Conservation (phyloP, 208 protist species). For the Trypanosoma platydactyli region DNA sequence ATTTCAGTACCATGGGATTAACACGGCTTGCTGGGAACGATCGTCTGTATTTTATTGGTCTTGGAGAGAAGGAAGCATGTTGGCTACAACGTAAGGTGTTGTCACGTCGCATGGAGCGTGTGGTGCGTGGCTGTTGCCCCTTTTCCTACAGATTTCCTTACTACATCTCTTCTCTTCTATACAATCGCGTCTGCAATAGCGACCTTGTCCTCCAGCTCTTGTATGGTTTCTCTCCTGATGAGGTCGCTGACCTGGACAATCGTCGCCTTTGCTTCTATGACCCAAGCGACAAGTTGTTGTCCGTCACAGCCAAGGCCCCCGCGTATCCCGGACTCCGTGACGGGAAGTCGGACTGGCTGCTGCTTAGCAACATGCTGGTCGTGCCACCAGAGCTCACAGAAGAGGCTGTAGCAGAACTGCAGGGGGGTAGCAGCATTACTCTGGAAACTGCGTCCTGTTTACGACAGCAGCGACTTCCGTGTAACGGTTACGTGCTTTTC, state of each 20-base stretch:
- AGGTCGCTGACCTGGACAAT: slow-evolving; percentile 44
- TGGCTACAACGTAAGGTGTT: slow-evolving; percentile 83
- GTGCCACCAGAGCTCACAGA: slow-evolving; percentile 15
- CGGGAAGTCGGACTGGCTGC: slow-evolving; percentile 78
- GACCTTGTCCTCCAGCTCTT: slow-evolving; percentile 47
- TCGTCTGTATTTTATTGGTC: slow-evolving; percentile 52
- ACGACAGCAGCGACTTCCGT: slow-evolving; percentile 11
- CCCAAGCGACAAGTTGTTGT: slow-evolving; percentile 58
- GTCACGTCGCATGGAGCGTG: slow-evolving; percentile 39
- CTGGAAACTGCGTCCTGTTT: slow-evolving; percentile 19
- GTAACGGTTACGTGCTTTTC: slow-evolving; percentile 69
- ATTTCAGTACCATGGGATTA: slow-evolving; percentile 81
- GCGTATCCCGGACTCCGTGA: slow-evolving; percentile 59
- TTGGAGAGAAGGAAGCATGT: slow-evolving; percentile 73
- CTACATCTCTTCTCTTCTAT: slow-evolving; percentile 31
- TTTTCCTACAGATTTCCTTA: slow-evolving; percentile 56
- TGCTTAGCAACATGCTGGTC: slow-evolving; percentile 62
- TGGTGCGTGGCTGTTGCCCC: slow-evolving; percentile 51
- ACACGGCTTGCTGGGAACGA: slow-evolving; percentile 42
- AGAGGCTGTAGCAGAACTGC: slow-evolving; percentile 30
- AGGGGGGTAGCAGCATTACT: slow-evolving; percentile 32
- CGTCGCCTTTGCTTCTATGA: slow-evolving; percentile 68
- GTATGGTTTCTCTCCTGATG: slow-evolving; percentile 57
- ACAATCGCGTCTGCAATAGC: slow-evolving; percentile 54
- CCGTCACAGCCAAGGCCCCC: slow-evolving; percentile 52